phyloP scores from a whole-genome alignment of 495 filamentous ascomycete species.

The Lasiosphaeria miniovina region DNA sequence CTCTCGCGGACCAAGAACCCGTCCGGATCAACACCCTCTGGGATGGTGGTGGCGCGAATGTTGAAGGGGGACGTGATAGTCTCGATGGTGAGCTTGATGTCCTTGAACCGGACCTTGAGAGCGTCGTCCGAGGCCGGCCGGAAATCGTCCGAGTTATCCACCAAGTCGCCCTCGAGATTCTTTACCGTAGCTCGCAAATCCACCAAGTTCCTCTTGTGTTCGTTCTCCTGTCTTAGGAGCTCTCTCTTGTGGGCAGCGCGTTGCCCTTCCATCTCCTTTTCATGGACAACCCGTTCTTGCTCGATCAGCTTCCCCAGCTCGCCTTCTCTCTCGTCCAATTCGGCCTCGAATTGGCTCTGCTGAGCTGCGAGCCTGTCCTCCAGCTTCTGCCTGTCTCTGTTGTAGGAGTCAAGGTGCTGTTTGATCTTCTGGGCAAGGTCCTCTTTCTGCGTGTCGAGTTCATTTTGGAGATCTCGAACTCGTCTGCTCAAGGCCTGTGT shows the following conservation, averaged over 20 bases:
- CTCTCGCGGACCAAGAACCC: conserved; percentile 22
- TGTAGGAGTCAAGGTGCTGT: neutral
- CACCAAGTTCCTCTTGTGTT: conserved; percentile 7
- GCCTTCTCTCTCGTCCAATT: neutral
- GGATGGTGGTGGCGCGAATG: conserved; percentile 10
- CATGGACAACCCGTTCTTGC: conserved; percentile 1
- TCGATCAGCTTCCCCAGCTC: neutral
- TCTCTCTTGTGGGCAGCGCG: neutral
- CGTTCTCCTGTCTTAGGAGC: neutral
- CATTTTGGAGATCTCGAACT: neutral
- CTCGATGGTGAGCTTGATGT: conserved; percentile 24
- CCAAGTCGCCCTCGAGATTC: conserved; percentile 25
- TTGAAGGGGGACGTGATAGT: conserved; percentile 19
- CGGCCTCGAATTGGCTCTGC: neutral
- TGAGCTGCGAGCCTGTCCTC: neutral
- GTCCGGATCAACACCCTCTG: conserved; percentile 15
- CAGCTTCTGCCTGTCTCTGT: neutral
- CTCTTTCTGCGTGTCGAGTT: neutral
- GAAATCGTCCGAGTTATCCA: conserved; percentile 31
- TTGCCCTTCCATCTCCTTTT: neutral
- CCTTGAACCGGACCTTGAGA: conserved; percentile 26
- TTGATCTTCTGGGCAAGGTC: neutral
- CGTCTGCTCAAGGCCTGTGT: neutral
- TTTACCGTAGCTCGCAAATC: conserved; percentile 11
- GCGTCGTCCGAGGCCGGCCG: conserved; percentile 31